These are phyloP conservation scores for Xylariaceae sp. DNA, from an alignment of 2,329 filamentous ascomycete species.

Conservation along the genomic window DNA sequence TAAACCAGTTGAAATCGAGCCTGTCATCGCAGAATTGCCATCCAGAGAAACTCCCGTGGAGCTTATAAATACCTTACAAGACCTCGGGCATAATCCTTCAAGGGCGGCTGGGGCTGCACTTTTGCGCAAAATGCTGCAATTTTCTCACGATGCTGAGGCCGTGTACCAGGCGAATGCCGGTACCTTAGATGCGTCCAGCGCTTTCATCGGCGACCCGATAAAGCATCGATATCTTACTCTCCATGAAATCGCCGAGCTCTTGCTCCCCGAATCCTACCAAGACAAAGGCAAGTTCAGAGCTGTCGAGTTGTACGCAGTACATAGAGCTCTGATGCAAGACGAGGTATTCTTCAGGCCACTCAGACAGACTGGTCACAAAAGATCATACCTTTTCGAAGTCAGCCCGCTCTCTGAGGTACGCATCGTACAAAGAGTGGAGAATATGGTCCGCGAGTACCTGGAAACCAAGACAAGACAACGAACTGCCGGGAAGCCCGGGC, in stretches of 20 bases:
- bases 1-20: slow-evolving; percentile 43
- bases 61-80: slow-evolving; percentile 42
- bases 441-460: slow-evolving; percentile 57
- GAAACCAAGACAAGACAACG: slow-evolving; percentile 37
- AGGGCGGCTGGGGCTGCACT: slow-evolving; percentile 47
- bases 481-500: not conserved
- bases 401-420: slow-evolving; percentile 57
- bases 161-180: slow-evolving; percentile 53
- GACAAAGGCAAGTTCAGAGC: slow-evolving; percentile 44
- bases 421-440: slow-evolving; percentile 53
- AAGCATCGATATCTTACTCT: slow-evolving; percentile 52
- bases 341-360: slow-evolving; percentile 63
- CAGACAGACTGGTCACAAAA: slow-evolving; percentile 52
- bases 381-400: slow-evolving; percentile 64
- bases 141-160: slow-evolving; percentile 45
- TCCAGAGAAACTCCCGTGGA: slow-evolving; percentile 31
- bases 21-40: slow-evolving; percentile 45
- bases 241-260: slow-evolving; percentile 51
- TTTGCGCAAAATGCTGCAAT: slow-evolving; percentile 51
- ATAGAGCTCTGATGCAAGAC: slow-evolving; percentile 63
- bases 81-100: slow-evolving; percentile 45
- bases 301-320: slow-evolving; percentile 68
- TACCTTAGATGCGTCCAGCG: slow-evolving; percentile 50
- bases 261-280: slow-evolving; percentile 44
- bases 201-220: slow-evolving; percentile 42